A percentile compares a stretch with the other conserved stretches of the same genome.
phyloP scores from a whole-genome alignment of 352 stramenopile species.

The Globisporangium lucens region DNA sequence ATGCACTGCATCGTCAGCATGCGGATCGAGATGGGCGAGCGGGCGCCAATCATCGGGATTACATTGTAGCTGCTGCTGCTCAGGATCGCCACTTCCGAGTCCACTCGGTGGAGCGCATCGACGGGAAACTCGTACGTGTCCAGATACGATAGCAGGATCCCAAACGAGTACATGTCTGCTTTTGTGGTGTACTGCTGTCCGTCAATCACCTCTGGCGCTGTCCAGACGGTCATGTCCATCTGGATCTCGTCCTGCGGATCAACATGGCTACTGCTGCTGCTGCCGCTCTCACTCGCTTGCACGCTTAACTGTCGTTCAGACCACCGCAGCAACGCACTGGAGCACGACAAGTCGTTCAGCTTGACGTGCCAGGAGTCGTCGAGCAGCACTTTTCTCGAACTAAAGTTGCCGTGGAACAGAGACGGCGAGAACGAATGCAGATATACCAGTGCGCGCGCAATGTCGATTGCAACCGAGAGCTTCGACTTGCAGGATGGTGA shows the following conservation, averaged over 20 bases:
- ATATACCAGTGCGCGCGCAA: slow-evolving; percentile 39
- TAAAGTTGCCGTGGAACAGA: slow-evolving; percentile 44
- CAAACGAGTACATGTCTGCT: slow-evolving; percentile 46
- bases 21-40: slow-evolving; percentile 28
- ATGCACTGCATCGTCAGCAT: slow-evolving; percentile 41
- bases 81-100: slow-evolving; percentile 40
- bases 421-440: slow-evolving; percentile 39
- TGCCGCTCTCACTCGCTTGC: slow-evolving; percentile 5
- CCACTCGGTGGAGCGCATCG: slow-evolving; percentile 31
- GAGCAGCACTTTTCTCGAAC: slow-evolving; percentile 42
- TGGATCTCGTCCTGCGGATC: slow-evolving; percentile 22
- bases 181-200: slow-evolving; percentile 45
- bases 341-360: slow-evolving; percentile 41
- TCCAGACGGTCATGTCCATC: slow-evolving; percentile 52
- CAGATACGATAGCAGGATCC: slow-evolving; percentile 34
- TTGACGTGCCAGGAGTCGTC: slow-evolving; percentile 38
- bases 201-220: slow-evolving; percentile 38
- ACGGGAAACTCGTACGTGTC: slow-evolving; percentile 38
- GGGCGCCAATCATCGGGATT: slow-evolving; percentile 14
- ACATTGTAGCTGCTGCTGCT: slow-evolving; percentile 23
- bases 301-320: slow-evolving; percentile 24
- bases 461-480: slow-evolving; percentile 36
- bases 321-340: slow-evolving; percentile 35
- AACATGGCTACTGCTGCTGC: not conserved
- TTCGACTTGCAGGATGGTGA: slow-evolving; percentile 31